phyloP scores from a whole-genome alignment of 768 basidiomycete species.

The Suillus decipiens region DNA sequence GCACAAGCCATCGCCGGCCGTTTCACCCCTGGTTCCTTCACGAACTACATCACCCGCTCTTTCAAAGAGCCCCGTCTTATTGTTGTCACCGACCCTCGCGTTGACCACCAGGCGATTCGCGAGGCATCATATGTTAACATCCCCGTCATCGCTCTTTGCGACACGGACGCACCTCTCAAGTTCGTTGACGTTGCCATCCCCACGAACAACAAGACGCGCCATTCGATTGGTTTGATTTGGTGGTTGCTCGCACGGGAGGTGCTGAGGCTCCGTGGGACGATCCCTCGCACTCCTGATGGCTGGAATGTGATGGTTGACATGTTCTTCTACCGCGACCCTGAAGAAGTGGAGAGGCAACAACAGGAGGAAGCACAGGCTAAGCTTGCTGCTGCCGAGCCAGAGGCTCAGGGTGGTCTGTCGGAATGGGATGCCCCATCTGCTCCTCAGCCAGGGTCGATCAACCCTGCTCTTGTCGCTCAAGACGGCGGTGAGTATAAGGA shows the following conservation, averaged over 20 bases:
- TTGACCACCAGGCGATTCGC: conserved; percentile 99
- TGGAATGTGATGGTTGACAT: conserved; percentile 99
- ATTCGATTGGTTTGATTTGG: conserved; percentile 97
- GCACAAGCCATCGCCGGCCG: conserved; percentile 99
- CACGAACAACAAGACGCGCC: conserved; percentile 98
- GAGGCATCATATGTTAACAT: conserved; percentile 99
- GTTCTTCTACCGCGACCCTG: conserved; percentile 99
- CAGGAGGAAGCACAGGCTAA: conserved; percentile 91
- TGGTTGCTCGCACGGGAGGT: conserved; percentile 98
- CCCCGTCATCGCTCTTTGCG: conserved; percentile 98
- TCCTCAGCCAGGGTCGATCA: conserved; percentile 68
- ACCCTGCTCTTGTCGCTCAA: conserved; percentile 70
- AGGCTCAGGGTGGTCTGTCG: conserved; percentile 45
- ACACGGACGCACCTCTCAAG: conserved; percentile 96
- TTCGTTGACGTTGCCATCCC: conserved; percentile 99
- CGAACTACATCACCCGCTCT: conserved; percentile 99
- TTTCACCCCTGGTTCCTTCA: conserved; percentile 98
- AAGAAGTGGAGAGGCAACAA: conserved; percentile 98
- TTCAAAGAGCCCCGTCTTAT: conserved; percentile 99
- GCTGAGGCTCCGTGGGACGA: conserved; percentile 90
- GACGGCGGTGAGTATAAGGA: conserved; percentile 48
- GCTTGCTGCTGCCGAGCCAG: conserved; percentile 58
- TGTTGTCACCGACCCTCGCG: conserved; percentile 97
- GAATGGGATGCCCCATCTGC: conserved; percentile 82
- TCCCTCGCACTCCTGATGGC: conserved; percentile 87